Base-by-base conservation (phyloP, 208 protist genomes). In the Acanthamoeba castellanii region DNA sequence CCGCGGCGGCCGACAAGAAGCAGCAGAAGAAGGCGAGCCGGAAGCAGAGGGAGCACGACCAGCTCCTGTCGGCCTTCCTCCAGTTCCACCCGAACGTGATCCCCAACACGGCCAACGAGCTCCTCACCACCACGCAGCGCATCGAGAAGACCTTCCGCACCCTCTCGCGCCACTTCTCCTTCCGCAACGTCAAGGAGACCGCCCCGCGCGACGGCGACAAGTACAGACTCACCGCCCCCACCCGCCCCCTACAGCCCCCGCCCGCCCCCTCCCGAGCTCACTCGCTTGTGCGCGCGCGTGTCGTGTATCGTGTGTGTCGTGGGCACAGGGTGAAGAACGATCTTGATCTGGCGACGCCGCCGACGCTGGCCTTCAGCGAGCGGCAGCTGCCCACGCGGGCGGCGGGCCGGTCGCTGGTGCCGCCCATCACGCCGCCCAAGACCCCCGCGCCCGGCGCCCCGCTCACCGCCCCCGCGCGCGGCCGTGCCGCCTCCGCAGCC, bases 91-190 rank as follows among this genome's bases (percentile, higher is more conserved):
- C 84, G 20, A 91, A 91, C 84, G 52, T 91, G 14, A 72, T 72
- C 45, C 84, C 84, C 52, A 91, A 91, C 84, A 91, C 84, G 16
- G 52, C 57, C 30, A 11, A 91, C n/a, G 84, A 91, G 57, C 55
- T 91, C 18, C 84, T 91, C 52, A 72, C 84, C 84, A 91, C 84
- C 18, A 70, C 84, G 47, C 84, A 91, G 45, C 52, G 61, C 37
- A 91, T 91, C 52, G 84, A 91, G 45, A 91, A 91, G 84, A 91
- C 84, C 52, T 91, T 91, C 84, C 52, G 84, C 57, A 91, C 84
- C n/a, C 84, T 91, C 57, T 72, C 84, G n/a, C 52, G 84, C n/a
- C 84, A 91, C 84, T 91, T 91, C 84, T 72, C 57, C 84, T 91
- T 91, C 84, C 72, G 72, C 72, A 81, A 81, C 72, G 72, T 81